Conservation (phyloP, 2,329 filamentous ascomycete species). For the Hortaea werneckii region DNA sequence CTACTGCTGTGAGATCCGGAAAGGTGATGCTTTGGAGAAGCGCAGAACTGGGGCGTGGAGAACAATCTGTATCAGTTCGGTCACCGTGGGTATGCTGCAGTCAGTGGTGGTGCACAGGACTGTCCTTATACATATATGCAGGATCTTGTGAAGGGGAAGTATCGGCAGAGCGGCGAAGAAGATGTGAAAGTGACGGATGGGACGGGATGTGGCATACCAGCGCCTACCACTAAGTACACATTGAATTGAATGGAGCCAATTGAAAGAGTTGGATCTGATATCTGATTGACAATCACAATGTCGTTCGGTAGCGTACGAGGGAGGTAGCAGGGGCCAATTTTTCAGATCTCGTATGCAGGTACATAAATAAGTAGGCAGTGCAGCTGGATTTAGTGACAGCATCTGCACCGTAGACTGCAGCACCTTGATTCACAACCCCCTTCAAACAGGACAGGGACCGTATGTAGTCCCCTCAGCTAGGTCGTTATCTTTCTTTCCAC, state of each 20-base stretch:
- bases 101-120: constrained; percentile 16
- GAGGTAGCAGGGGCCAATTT: too few species aligned
- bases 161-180: constrained; percentile 14
- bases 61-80: constrained; percentile 21
- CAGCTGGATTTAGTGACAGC: too few species aligned
- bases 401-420: too few species aligned
- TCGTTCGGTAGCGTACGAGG: too few species aligned
- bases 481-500: too few species aligned
- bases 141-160: constrained; percentile 15
- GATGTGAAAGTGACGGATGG: constrained; percentile 16
- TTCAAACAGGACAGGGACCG: too few species aligned
- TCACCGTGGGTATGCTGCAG: constrained; percentile 16
- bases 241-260: constrained; percentile 2
- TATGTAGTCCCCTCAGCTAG: too few species aligned
- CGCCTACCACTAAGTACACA: constrained; percentile 11
- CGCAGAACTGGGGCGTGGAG: constrained; percentile 17
- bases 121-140: constrained; percentile 20
- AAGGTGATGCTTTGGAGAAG: constrained; percentile 14
- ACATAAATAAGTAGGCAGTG: too few species aligned
- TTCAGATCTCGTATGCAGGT: too few species aligned
- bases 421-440: too few species aligned
- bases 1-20: constrained; percentile 17
- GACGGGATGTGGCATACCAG: constrained; percentile 12
- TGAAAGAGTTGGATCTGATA: too few species aligned
- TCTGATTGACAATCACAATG: too few species aligned